A percentile compares a stretch with the other conserved stretches of the same genome.
These are phyloP conservation scores for Boletellus sp. DNA, from an alignment of 768 basidiomycete species.

Conservation along the genomic window DNA sequence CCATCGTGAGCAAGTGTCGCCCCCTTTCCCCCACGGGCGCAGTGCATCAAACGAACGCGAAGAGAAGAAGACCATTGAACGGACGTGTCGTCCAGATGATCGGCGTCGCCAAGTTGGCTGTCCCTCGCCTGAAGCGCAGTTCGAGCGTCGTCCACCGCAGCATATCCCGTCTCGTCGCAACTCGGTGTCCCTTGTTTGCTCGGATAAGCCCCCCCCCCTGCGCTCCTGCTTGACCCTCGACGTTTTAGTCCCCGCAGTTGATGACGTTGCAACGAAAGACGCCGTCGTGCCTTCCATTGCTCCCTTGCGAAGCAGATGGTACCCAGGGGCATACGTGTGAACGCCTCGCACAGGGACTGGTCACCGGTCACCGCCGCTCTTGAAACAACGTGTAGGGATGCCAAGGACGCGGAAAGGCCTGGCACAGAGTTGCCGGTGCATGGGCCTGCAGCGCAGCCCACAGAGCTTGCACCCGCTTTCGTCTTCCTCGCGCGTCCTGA, in stretches of 20 bases:
- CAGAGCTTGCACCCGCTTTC: slow-evolving; percentile 50
- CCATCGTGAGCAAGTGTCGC: slow-evolving; percentile 24
- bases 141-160: slow-evolving; percentile 58
- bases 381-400: slow-evolving; percentile 50
- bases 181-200: slow-evolving; percentile 22
- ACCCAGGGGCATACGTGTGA: slow-evolving; percentile 56
- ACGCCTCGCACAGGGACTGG: slow-evolving; percentile 51
- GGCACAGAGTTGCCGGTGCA: slow-evolving; percentile 47
- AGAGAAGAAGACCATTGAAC: slow-evolving; percentile 45
- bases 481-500: slow-evolving; percentile 51
- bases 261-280: slow-evolving; percentile 60
- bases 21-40: no score
- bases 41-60: slow-evolving; percentile 3
- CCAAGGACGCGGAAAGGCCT: slow-evolving; percentile 55
- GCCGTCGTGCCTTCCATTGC: slow-evolving; percentile 57
- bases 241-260: slow-evolving; percentile 27
- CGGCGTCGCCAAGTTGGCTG: slow-evolving; percentile 49
- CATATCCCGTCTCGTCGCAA: slow-evolving; percentile 53
- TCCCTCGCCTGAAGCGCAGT: slow-evolving; percentile 59
- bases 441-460: slow-evolving; percentile 49
- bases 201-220: background rate
- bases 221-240: slow-evolving; percentile 7
- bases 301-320: slow-evolving; percentile 50
- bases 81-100: slow-evolving; percentile 63
- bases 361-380: slow-evolving; percentile 57